Conservation (phyloP, 2,329 filamentous ascomycete species). For the Alternaria longipes region DNA sequence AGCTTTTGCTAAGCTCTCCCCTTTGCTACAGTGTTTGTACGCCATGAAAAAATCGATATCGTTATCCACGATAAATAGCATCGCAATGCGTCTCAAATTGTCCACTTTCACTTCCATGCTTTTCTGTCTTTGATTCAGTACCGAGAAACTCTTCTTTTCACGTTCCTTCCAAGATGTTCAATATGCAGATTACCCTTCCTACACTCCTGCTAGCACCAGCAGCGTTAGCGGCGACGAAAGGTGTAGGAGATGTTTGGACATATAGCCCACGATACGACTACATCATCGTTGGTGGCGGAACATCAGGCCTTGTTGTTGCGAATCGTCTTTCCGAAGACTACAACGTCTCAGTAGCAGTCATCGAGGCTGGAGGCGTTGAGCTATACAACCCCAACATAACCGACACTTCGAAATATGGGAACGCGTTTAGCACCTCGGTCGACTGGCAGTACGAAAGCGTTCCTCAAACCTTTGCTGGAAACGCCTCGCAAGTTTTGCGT, state of each 20-base stretch:
- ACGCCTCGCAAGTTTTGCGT: neutral
- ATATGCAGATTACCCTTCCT: neutral
- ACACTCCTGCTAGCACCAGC: neutral
- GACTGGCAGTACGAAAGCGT: constrained; percentile 7
- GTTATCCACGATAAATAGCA: neutral
- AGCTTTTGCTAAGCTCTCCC: neutral
- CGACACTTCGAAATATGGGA: constrained; percentile 3
- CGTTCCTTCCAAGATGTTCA: neutral
- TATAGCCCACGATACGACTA: constrained; percentile 3
- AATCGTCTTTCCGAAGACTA: constrained; percentile 3
- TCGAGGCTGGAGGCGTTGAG: constrained; percentile 5
- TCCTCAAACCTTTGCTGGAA: neutral
- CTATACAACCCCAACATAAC: constrained; percentile 1
- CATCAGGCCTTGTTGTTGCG: constrained; percentile 2
- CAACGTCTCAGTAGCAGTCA: constrained; percentile 1
- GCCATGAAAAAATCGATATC: neutral
- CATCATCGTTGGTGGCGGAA: neutral
- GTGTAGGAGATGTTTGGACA: neutral
- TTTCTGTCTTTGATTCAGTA: neutral
- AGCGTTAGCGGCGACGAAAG: neutral
- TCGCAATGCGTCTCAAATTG: neutral
- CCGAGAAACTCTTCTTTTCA: neutral
- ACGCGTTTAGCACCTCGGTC: neutral
- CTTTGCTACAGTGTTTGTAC: neutral
- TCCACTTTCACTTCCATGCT: neutral